These are phyloP conservation scores for Diaporthe nobilis DNA, from an alignment of 2,329 filamentous ascomycete genomes.

Conservation along the genomic window DNA sequence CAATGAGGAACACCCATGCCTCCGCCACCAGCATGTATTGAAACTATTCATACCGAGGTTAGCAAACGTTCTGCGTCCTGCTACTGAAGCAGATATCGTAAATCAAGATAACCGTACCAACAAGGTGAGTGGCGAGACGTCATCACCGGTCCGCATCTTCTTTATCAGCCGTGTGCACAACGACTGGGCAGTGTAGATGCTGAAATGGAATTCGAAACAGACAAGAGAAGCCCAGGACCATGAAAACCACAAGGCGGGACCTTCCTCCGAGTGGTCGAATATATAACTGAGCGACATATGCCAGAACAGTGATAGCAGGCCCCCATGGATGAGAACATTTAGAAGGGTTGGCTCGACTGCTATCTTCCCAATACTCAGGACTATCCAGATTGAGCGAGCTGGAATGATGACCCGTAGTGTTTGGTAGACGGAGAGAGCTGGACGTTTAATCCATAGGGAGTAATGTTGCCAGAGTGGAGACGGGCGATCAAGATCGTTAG, in stretches of 20 bases:
- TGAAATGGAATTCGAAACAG: background rate
- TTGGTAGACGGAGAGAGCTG: background rate
- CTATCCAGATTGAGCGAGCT: background rate
- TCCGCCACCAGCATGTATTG: background rate
- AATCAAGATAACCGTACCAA: background rate
- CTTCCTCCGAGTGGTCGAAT: background rate
- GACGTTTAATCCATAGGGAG: background rate
- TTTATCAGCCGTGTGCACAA: background rate
- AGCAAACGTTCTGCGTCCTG: background rate
- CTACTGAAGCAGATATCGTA: background rate
- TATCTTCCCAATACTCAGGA: background rate
- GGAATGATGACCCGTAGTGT: background rate
- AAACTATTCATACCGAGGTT: background rate
- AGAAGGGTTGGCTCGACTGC: background rate
- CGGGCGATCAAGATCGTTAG: background rate
- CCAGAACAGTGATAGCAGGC: background rate
- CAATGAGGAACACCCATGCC: background rate
- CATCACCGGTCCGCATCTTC: background rate
- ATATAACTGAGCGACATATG: background rate
- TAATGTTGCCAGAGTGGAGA: background rate
- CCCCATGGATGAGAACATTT: background rate
- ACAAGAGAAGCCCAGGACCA: background rate
- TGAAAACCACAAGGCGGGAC: background rate
- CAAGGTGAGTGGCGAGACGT: background rate
- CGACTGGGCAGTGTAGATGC: background rate